A percentile compares a stretch with the other conserved stretches of the same genome.
These are phyloP conservation scores for Penicillium fuscoglaucum DNA, from an alignment of 2,329 filamentous ascomycete species.

Conservation along the genomic window DNA sequence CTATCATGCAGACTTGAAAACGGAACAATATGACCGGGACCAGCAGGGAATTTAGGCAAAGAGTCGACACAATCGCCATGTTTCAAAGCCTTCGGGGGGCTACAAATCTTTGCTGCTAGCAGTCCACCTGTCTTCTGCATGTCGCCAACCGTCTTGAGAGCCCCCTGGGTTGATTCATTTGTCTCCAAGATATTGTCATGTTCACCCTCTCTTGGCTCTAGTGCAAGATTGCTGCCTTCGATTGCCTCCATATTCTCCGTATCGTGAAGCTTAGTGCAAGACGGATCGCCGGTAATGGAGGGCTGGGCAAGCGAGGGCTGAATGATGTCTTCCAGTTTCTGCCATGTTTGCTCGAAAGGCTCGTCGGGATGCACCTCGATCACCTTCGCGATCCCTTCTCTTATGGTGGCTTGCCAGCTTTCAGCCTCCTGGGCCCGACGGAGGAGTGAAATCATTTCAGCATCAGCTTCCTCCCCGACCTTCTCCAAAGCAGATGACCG, in stretches of 20 bases:
- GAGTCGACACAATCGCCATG: not conserved
- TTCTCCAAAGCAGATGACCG: conserved; percentile 21
- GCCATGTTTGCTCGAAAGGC: conserved; percentile 21
- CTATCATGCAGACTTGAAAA: conserved; percentile 34
- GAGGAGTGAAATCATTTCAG: conserved; percentile 29
- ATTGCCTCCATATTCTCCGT: not conserved
- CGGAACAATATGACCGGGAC: conserved; percentile 29
- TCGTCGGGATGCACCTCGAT: conserved; percentile 18
- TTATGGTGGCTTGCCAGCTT: conserved; percentile 22
- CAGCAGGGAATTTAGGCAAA: conserved; percentile 6
- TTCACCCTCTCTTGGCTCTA: not conserved
- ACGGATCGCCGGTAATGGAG: not conserved
- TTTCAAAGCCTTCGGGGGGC: not conserved
- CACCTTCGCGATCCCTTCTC: conserved; percentile 21
- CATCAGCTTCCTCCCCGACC: conserved; percentile 22
- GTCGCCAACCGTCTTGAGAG: not conserved
- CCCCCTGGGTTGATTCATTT: not conserved
- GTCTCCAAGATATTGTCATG: not conserved
- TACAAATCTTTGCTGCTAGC: not conserved
- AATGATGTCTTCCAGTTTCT: conserved; percentile 22
- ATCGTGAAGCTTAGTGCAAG: not conserved
- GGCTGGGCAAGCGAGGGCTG: not conserved
- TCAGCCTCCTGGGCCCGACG: conserved; percentile 30
- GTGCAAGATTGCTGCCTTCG: not conserved
- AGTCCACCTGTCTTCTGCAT: not conserved